Evolutionary conservation across 805 yeast species (phyloP).

Genomic region (Ogataea ramenticola): DNA sequence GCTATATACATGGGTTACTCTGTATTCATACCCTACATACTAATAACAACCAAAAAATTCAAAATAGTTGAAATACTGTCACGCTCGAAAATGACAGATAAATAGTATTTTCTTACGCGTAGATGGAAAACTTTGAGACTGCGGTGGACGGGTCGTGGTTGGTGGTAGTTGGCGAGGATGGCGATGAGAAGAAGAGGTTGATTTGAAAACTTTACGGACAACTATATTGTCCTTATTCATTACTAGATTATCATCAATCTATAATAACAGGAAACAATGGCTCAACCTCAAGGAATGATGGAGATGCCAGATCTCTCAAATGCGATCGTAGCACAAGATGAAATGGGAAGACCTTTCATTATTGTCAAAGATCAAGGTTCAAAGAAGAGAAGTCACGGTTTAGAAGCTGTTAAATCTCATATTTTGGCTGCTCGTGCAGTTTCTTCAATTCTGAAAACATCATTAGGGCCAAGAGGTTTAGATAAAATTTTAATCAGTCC

Average conservation of each 20-base stretch:
- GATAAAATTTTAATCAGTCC: constrained; percentile 93
- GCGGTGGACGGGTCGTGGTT: background rate
- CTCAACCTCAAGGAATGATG: constrained; percentile 23
- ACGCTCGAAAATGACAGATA: background rate
- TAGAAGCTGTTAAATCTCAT: constrained; percentile 80
- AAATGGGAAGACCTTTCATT: constrained; percentile 97
- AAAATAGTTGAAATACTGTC: too few relatives aligned
- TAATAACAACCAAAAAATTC: background rate
- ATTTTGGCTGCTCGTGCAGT: constrained; percentile 93
- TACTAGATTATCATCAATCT: background rate
- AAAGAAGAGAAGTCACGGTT: constrained; percentile 57
- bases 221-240: background rate
- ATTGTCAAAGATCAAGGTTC: constrained; percentile 76
- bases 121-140: background rate
- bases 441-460: constrained; percentile 84
- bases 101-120: background rate
- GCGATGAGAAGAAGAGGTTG: background rate
- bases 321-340: constrained; percentile 98
- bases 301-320: constrained; percentile 90
- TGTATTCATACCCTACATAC: background rate
- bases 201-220: too few relatives aligned
- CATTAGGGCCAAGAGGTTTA: constrained; percentile 96
- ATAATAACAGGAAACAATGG: background rate
- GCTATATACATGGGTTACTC: background rate
- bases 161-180: too few relatives aligned